phyloP scores from a whole-genome alignment of 495 filamentous ascomycete genomes.

The Emericellopsis terricola region DNA sequence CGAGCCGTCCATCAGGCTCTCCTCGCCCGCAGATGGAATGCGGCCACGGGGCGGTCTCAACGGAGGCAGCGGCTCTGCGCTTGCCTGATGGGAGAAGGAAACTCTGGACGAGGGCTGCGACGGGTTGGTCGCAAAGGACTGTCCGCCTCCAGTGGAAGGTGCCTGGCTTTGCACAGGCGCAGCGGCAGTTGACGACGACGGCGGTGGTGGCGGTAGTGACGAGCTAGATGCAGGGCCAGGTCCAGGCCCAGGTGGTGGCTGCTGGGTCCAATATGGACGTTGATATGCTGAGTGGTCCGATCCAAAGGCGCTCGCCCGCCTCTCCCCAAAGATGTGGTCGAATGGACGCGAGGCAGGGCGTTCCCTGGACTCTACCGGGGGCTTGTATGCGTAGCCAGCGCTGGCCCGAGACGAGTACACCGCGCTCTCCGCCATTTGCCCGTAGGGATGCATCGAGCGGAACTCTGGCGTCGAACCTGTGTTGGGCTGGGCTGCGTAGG shows the following conservation, averaged over 20 bases:
- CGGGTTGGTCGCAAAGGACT: no score
- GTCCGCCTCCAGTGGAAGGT: conserved; percentile 9
- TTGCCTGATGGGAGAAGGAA: conserved; percentile 1
- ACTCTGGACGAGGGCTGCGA: conserved; percentile 1
- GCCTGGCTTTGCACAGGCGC: conserved; percentile 4
- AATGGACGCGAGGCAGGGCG: no score
- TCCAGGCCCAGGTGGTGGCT: no score
- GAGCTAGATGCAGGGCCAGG: no score
- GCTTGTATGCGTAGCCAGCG: no score
- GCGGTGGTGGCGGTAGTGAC: conserved; percentile 5
- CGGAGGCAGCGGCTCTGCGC: conserved; percentile 1
- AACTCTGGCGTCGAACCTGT: no score
- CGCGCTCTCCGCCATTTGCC: no score
- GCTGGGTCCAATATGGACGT: conserved; percentile 1
- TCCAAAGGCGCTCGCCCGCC: neutral
- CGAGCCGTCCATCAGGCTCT: conserved; percentile 2
- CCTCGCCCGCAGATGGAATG: neutral
- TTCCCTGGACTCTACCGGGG: neutral
- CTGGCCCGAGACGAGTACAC: no score
- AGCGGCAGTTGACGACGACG: conserved; percentile 4
- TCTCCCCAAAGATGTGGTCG: neutral
- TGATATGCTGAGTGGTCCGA: neutral
- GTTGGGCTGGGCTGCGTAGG: no score
- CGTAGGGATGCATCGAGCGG: no score
- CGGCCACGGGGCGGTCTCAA: conserved; percentile 1